Conservation (phyloP, 371 early-diverging fungal genomes). For the Umbelopsis sp. region DNA sequence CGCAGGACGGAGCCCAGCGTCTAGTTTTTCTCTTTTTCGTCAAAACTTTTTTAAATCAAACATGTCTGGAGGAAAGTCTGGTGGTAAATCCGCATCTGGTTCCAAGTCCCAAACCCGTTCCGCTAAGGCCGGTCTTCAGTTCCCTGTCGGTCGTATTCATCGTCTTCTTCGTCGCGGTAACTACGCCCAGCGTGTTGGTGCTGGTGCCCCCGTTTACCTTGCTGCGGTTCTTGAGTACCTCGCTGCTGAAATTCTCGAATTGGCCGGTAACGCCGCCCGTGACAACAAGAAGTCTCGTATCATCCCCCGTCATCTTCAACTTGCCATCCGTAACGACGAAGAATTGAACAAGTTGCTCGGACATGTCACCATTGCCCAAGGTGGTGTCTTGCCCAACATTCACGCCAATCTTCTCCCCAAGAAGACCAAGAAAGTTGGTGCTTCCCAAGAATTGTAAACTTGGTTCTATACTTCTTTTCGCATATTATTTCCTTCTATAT, state of each 20-base stretch:
- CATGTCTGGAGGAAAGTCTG: conserved; percentile 59
- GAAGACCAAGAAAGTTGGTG: conserved; percentile 75
- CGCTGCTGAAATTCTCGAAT: conserved; percentile 95
- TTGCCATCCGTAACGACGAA: conserved; percentile 96
- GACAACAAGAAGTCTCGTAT: conserved; percentile 97
- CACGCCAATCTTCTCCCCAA: conserved; percentile 73
- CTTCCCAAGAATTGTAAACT: conserved; percentile 51
- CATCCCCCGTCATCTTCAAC: conserved; percentile 88
- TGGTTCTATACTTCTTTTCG: conserved; percentile 3
- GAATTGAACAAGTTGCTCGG: conserved; percentile 95
- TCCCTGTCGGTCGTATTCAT: conserved; percentile 97
- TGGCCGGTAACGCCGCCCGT: conserved; percentile 95
- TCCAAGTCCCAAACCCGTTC: conserved; percentile 71
- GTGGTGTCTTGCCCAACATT: conserved; percentile 90
- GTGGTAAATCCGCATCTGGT: conserved; percentile 57
- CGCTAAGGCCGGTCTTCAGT: conserved; percentile 88
- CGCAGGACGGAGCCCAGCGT: conserved; percentile 9
- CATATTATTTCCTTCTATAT: conserved; percentile 9
- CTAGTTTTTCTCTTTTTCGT: conserved; percentile 22
- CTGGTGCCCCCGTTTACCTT: conserved; percentile 94
- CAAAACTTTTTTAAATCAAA: conserved; percentile 26
- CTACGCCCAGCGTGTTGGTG: conserved; percentile 95
- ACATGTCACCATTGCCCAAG: conserved; percentile 87
- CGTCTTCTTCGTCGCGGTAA: conserved; percentile 94
- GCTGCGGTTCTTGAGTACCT: conserved; percentile 97